Evolutionary conservation across 2,329 filamentous ascomycete species (phyloP), one percentile per base, ranked within the genome.

Genomic region (Pochonia chlamydosporia): DNA sequence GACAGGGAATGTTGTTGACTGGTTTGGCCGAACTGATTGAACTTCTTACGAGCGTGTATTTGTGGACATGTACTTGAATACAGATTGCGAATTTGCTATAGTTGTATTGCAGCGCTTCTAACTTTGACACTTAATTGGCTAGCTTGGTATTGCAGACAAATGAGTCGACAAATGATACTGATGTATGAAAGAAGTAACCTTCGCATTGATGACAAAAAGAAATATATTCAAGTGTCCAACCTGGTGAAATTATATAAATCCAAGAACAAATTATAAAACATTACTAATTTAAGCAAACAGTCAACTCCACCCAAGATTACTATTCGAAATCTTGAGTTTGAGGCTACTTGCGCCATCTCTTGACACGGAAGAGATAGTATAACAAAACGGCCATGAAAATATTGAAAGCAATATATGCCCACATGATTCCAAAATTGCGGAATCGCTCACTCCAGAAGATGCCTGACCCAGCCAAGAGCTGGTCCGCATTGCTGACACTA

Each of bases 341-440:
- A n/a, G 31, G 16, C 43, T 42, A 25, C 18, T 20, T 36, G 33
- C 55, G 55, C 60, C 62, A 66, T 48, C 61, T 65, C 55, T 62
- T 64, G 4, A 85, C 80, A 13, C 82, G 67, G 56, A 82, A 78
- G 18, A 81, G 54, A 62, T 78, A 89, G 63, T 89, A 89, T 1
- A 82, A 63, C 10, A 71, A 52, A 3, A 86, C 67, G 0, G 83
- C 81, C 2, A 74, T 66, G 33, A 65, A 63, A 33, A 85, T 73
- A 55, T 88, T 85, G 62, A 87, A 85, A 0, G 66, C 50, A 33
- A 88, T 75, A 55, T 77, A 89, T 0, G 71, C 81, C 77, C 82
- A 88, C 57, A 88, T 68, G 35, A 89, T 71, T 2, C 84, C 85
- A 49, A 81, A 87, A 59, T 89, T 86, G 48, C 84, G 72, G 84